Evolutionary conservation across 2,329 filamentous ascomycete genomes (phyloP).

Genomic region (Zymoseptoria passerinii): DNA sequence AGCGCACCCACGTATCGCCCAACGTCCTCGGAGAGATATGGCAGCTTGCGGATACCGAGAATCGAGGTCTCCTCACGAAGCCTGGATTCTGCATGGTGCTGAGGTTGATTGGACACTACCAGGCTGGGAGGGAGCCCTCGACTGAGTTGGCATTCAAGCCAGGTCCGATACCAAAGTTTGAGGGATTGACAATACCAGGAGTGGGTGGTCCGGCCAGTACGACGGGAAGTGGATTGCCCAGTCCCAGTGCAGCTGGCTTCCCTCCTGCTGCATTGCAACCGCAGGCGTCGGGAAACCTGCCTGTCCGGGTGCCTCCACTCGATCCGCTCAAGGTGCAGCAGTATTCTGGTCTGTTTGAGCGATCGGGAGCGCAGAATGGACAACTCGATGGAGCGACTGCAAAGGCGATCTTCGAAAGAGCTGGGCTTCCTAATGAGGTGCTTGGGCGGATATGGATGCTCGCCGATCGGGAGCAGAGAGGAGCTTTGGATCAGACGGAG

Average conservation of each 20-base stretch:
- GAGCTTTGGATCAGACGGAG: conserved; percentile 75
- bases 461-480: conserved; percentile 86
- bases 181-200: conserved; percentile 54
- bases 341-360: conserved; percentile 83
- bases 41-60: conserved; percentile 97
- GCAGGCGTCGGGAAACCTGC: conserved; percentile 39
- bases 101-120: conserved; percentile 89
- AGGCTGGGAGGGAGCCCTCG: conserved; percentile 74
- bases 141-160: conserved; percentile 74
- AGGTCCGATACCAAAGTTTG: conserved; percentile 86
- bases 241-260: conserved; percentile 18
- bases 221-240: conserved; percentile 12
- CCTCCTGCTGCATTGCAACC: conserved; percentile 24
- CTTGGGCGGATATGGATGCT: conserved; percentile 95
- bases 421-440: conserved; percentile 77
- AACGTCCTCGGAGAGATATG: conserved; percentile 92
- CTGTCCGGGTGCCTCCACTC: conserved; percentile 80
- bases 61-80: conserved; percentile 85
- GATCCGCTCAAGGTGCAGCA: conserved; percentile 82
- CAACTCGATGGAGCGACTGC: conserved; percentile 65
- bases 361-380: conserved; percentile 69
- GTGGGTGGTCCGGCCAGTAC: conserved; percentile 6
- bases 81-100: conserved; percentile 89
- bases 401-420: conserved; percentile 91
- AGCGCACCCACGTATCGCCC: conserved; percentile 84